These are phyloP conservation scores for Sorghum bicolor DNA, from an alignment of 176 grass and related monocot species.

Conservation along the genomic window DNA sequence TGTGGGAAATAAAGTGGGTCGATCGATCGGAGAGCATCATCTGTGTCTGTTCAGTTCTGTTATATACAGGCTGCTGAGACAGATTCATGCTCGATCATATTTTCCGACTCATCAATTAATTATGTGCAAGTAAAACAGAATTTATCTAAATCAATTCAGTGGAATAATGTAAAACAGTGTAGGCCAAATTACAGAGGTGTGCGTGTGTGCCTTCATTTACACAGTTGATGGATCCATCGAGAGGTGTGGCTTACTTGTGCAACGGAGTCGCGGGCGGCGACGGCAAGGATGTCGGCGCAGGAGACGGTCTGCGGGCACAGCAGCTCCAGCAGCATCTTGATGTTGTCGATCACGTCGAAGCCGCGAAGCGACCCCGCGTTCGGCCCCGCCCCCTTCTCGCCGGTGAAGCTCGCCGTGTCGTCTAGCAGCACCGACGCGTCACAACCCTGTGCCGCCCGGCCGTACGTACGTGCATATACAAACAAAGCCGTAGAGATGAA, in stretches of 20 bases:
- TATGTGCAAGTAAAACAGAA: too few species aligned
- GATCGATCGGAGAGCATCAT: background rate
- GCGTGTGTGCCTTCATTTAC: too few species aligned
- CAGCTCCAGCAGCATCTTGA: conserved; percentile 11
- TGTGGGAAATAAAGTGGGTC: background rate
- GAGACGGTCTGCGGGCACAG: conserved; percentile 51
- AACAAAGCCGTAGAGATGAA: background rate
- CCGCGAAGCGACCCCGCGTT: conserved; percentile 8
- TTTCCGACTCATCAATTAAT: too few species aligned
- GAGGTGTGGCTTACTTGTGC: background rate
- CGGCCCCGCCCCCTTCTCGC: conserved; percentile 9
- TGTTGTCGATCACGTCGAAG: conserved; percentile 18
- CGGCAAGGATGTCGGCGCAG: conserved; percentile 61
- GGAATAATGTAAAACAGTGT: too few species aligned
- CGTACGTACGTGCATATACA: background rate
- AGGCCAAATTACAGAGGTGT: too few species aligned
- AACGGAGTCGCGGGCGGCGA: conserved; percentile 41
- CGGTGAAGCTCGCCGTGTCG: conserved; percentile 13
- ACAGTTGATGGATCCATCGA: too few species aligned
- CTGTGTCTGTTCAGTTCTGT: too few species aligned
- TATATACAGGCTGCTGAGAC: too few species aligned
- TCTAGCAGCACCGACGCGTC: conserved; percentile 23
- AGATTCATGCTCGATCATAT: too few species aligned
- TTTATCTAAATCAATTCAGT: too few species aligned
- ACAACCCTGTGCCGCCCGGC: background rate